phyloP scores from a whole-genome alignment of 192 early-diverging fungal genomes.

The Coemansia sp. region DNA sequence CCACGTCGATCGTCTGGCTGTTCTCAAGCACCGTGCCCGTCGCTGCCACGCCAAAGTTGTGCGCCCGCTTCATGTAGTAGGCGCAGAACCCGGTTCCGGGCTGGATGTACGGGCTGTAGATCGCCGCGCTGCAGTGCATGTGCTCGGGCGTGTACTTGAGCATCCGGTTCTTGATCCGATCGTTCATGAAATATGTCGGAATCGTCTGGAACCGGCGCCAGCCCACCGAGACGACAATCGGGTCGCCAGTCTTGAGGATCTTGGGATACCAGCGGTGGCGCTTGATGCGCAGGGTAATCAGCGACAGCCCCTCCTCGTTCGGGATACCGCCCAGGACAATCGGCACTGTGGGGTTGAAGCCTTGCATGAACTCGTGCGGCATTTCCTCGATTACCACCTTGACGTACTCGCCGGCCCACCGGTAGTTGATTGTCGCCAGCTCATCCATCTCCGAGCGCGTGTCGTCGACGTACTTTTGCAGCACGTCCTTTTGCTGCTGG shows the following conservation, averaged over 20 bases:
- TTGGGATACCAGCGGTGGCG: constrained; percentile 95
- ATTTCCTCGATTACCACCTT: constrained; percentile 86
- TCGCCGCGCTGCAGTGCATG: constrained; percentile 97
- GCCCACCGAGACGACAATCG: constrained; percentile 94
- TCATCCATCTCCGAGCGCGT: constrained; percentile 89
- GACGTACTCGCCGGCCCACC: constrained; percentile 91
- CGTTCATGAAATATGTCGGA: constrained; percentile 90
- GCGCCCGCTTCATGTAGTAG: constrained; percentile 56
- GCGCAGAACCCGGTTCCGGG: constrained; percentile 98
- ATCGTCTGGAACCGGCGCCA: constrained; percentile 98
- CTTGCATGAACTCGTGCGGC: constrained; percentile 92
- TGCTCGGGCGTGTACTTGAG: constrained; percentile 99
- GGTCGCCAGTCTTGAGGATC: constrained; percentile 97
- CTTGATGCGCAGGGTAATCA: constrained; percentile 95
- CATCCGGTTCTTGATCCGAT: constrained; percentile 94
- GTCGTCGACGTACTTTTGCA: constrained; percentile 76
- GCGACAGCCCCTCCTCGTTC: constrained; percentile 90
- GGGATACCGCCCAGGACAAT: constrained; percentile 87
- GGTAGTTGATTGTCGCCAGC: constrained; percentile 86
- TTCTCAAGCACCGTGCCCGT: constrained; percentile 96
- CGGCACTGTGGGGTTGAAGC: constrained; percentile 89
- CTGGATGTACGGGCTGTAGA: constrained; percentile 93
- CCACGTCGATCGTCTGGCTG: constrained; percentile 88
- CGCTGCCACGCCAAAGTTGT: constrained; percentile 93
- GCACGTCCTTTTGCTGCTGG: constrained; percentile 84